Evolutionary conservation across 2,329 filamentous ascomycete genomes (phyloP).

Genomic region (Scorias spongiosa): DNA sequence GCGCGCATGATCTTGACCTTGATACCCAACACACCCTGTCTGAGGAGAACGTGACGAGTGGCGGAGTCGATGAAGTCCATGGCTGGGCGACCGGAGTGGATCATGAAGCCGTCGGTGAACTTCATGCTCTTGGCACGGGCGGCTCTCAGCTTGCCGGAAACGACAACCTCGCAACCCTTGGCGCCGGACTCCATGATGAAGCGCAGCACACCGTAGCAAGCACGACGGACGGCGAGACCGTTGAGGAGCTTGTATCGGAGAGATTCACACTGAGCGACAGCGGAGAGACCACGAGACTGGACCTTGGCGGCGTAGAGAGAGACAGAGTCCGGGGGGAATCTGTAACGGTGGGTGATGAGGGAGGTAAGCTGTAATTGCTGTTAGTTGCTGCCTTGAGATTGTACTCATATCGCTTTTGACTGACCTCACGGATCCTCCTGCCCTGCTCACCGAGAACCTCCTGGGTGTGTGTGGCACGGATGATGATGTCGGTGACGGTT

Average conservation of each 20-base stretch:
- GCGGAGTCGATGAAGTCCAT: constrained; percentile 99
- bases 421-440: constrained; percentile 82
- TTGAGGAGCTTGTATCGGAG: constrained; percentile 99
- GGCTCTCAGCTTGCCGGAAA: constrained; percentile 96
- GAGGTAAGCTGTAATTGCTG: constrained; percentile 56
- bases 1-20: constrained; percentile 99
- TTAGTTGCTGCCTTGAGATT: constrained; percentile 2
- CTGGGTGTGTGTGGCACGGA: constrained; percentile 99
- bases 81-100: constrained; percentile 98
- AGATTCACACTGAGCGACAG: constrained; percentile 99
- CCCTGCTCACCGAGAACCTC: constrained; percentile 99
- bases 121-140: constrained; percentile 99
- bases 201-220: constrained; percentile 95
- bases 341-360: constrained; percentile 99
- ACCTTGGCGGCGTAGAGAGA: constrained; percentile 99
- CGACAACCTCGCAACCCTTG: constrained; percentile 99
- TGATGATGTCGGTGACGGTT: constrained; percentile 99
- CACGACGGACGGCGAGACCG: constrained; percentile 93
- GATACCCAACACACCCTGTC: constrained; percentile 99
- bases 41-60: constrained; percentile 97
- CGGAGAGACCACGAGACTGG: constrained; percentile 98
- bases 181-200: constrained; percentile 99
- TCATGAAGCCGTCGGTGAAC: constrained; percentile 99
- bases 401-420: not conserved
- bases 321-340: constrained; percentile 99